Percentiles rank a stretch among this genome's conserved stretches.
Conservation (phyloP, 345 rosid genomes). For the Aquilaria yunnanensis region DNA sequence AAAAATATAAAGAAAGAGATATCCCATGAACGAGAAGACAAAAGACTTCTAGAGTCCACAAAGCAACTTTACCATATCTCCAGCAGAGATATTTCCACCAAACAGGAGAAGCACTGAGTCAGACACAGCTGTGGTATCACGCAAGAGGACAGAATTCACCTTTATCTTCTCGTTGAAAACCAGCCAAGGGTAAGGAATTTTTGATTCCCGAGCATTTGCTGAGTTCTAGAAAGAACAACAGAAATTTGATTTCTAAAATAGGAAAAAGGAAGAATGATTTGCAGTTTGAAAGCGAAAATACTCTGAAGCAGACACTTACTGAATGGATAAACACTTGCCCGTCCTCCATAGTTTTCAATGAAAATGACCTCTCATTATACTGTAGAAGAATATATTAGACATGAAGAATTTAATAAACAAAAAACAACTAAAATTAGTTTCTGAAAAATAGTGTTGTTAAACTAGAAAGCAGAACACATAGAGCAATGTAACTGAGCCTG, state of each 20-base stretch:
- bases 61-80: conserved; percentile 42
- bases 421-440: neutral
- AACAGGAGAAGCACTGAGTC: conserved; percentile 79
- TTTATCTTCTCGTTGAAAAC: conserved; percentile 92
- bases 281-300: neutral
- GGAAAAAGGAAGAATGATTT: neutral
- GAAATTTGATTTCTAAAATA: conserved; percentile 10
- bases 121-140: conserved; percentile 91
- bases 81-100: conserved; percentile 72
- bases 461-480: no score
- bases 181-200: conserved; percentile 85
- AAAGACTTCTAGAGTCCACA: conserved; percentile 12
- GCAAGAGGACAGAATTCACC: conserved; percentile 82
- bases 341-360: conserved; percentile 96
- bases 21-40: conserved; percentile 6
- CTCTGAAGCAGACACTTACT: conserved; percentile 36
- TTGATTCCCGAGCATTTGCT: conserved; percentile 66
- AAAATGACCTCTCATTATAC: conserved; percentile 73
- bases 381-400: conserved; percentile 22
- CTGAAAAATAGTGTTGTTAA: no score
- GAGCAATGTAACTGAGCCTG: no score
- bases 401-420: conserved; percentile 1
- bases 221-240: conserved; percentile 50
- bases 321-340: conserved; percentile 81
- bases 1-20: neutral